Base-by-base conservation (phyloP, 306 rosid species). In the Potentilla sterilis region DNA sequence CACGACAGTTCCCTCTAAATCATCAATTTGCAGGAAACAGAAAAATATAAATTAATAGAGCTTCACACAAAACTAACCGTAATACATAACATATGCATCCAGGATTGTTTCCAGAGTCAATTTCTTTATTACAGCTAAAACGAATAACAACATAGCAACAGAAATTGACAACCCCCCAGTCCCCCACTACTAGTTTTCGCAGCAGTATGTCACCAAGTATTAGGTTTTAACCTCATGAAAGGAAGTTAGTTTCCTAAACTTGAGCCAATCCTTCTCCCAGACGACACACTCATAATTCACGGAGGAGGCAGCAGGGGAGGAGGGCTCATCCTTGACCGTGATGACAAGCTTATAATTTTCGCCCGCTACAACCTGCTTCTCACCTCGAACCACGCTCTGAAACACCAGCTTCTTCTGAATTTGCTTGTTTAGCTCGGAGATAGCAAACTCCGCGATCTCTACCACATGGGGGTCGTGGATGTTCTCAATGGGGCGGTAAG, bases 381-480 rank as follows among this genome's bases (percentile, higher is more conserved):
- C 68, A 14, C 77, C 77, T 14, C 28, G 19, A 32, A 73, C 22
- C 38, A 73, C 68, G 28, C 69, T 79, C 22, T 24, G 47, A n/a
- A 67, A 41, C 43, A 42, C 49, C 72, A 62, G 24, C 12, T 42
- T 75, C 38, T 40, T 49, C 19, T 58, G 63, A 3, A 67, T 13
- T 32, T 54, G 18, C 21, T 77, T 77, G 41, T 69, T 41, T 61
- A 68, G 46, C 43, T 40, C 55, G 48, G 77, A 55, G 52, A 73
- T 67, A 0, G 77, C 77, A 15, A 58, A 73, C 67, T 73, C 15
- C 4, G 40, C 77, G 40, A 57, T 73, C 41, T 57, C 68, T 13
- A 4, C 4, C 49, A 73, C 77, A 10, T 57, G 43, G 2, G 77
- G 69, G 14, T 73, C 24, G 35, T 32, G 24, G n/a, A 21, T n/a